Base-by-base conservation (phyloP, 108 stramenopile genomes). In the Aurantiochytrium sp. region DNA sequence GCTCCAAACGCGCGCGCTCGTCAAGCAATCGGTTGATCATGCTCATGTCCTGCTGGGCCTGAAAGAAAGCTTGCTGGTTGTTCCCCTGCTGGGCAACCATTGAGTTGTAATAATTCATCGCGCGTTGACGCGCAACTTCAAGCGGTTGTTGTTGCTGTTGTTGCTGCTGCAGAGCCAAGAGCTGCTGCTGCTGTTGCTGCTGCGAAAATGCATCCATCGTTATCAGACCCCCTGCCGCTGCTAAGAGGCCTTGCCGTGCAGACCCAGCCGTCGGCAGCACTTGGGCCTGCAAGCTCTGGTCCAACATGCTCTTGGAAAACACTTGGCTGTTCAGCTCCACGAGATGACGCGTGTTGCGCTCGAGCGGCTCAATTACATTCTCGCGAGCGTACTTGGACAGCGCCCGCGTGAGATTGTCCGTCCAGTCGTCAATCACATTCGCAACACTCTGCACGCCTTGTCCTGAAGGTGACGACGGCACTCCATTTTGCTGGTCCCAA, bases 361-460 rank as follows among this genome's bases (percentile, higher is more conserved):
- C 76, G 49, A 83, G 76, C 45, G 76, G 49, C 45, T 53, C 49
- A 23, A 83, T 53, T 8, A 83, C 49, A 16, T 83, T 47, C 12
- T 83, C 76, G 23, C 76, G 45, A 6, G 51, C 76, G 76, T 83
- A 53, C 28, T 83, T 83, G 49, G 49, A 83, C 49, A 83, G 51
- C 51, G 76, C 76, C 18, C 76, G 45, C 44, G 5, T 83, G 19
- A 83, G n/a, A 45, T 83, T 83, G 51, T 83, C 76, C 10, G 76
- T 83, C 76, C 76, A 83, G 49, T 83, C 76, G 76, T 83, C 76
- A 23, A 83, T 83, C 19, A 83, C 45, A 23, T 83, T 53, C 12
- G 51, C 49, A 4, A 83, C 76, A 4, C 28, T 28, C 51, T 53
- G 76, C 49, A 25, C n/a, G 49, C 76, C 49, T 8, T 45, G 76